A percentile compares a stretch with the other conserved stretches of the same genome.
phyloP scores from a whole-genome alignment of 345 rosid genomes.

The Viola odorata region DNA sequence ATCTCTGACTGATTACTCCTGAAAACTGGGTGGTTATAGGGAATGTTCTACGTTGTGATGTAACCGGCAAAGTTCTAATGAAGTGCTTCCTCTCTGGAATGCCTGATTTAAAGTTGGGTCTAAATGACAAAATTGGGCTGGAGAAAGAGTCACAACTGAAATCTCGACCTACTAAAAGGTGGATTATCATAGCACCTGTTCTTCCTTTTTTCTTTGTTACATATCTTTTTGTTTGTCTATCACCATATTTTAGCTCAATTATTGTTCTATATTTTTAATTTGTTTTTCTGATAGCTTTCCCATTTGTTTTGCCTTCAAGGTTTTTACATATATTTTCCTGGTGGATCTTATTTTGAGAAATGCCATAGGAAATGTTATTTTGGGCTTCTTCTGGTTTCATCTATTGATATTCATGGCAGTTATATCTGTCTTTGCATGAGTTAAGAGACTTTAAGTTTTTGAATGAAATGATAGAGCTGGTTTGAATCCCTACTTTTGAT shows the following conservation, averaged over 20 bases:
- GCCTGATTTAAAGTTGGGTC: conserved; percentile 99
- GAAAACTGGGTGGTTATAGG: conserved; percentile 43
- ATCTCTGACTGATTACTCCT: conserved; percentile 7
- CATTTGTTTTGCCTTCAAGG: too few species aligned
- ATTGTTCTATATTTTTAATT: not conserved
- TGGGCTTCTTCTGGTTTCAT: too few species aligned
- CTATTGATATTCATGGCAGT: too few species aligned
- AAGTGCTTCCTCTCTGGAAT: conserved; percentile 99
- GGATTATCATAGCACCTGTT: conserved; percentile 7
- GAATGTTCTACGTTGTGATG: conserved; percentile 92
- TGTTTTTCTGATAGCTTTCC: too few species aligned
- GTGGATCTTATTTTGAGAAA: too few species aligned
- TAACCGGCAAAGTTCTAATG: conserved; percentile 94
- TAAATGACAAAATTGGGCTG: conserved; percentile 98
- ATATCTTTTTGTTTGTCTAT: not conserved
- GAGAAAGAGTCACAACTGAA: conserved; percentile 97
- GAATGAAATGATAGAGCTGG: too few species aligned
- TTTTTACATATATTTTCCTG: too few species aligned
- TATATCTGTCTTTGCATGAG: too few species aligned
- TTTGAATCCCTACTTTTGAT: too few species aligned
- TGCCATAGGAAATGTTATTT: too few species aligned
- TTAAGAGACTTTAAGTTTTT: too few species aligned
- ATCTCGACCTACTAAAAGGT: conserved; percentile 97
- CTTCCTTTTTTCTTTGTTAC: not conserved
- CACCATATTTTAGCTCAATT: not conserved